phyloP scores from a whole-genome alignment of 306 rosid species.

The Citrullus amarus region DNA sequence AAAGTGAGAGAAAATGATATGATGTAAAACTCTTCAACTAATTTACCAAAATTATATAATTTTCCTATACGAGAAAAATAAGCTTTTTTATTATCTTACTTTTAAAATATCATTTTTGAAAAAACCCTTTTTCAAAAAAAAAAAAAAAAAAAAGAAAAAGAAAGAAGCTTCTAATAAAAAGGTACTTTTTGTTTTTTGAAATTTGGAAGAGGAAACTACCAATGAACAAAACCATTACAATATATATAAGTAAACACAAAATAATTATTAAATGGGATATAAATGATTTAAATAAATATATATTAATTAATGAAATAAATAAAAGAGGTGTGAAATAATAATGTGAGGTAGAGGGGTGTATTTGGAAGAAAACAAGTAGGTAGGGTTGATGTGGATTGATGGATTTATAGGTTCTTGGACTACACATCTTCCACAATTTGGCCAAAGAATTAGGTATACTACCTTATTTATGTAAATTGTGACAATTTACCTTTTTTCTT shows the following conservation, averaged over 20 bases:
- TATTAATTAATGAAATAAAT: not conserved
- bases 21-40: not conserved
- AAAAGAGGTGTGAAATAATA: not conserved
- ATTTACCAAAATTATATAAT: not conserved
- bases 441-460: constrained; percentile 23
- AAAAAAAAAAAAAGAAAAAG: no score
- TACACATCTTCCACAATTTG: constrained; percentile 19
- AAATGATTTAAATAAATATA: not conserved
- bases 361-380: constrained; percentile 30
- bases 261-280: not conserved
- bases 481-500: constrained; percentile 1
- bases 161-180: not conserved
- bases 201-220: not conserved
- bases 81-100: no score
- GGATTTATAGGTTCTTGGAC: constrained; percentile 28
- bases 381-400: constrained; percentile 57
- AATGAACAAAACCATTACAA: not conserved
- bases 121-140: no score
- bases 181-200: not conserved
- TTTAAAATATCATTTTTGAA: no score
- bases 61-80: no score
- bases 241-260: not conserved
- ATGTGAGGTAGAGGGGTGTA: constrained; percentile 3
- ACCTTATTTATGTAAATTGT: constrained; percentile 14
- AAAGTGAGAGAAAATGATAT: not conserved